These are phyloP conservation scores for Aspergillus vadensis DNA, from an alignment of 2,329 filamentous ascomycete genomes.

Conservation along the genomic window DNA sequence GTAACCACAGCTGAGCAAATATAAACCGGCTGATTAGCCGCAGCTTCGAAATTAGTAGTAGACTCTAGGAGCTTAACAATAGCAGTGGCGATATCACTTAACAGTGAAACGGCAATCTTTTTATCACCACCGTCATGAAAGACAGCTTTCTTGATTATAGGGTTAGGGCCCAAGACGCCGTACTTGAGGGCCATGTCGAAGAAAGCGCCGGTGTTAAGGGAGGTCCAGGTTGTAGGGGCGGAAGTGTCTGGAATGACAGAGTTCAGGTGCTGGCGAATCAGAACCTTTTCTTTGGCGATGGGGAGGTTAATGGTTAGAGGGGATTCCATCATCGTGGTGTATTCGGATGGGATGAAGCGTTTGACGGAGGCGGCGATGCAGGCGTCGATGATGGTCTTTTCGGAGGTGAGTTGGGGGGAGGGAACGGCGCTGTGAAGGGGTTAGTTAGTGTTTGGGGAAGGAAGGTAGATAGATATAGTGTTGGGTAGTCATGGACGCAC, in stretches of 20 bases:
- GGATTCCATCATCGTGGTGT: constrained; percentile 23
- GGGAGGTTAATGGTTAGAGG: not conserved
- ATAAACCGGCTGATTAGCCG: not conserved
- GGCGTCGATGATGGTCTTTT: constrained; percentile 30
- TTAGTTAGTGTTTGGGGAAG: too few relatives aligned
- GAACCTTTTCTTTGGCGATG: constrained; percentile 22
- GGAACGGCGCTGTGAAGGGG: not conserved
- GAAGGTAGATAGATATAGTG: too few relatives aligned
- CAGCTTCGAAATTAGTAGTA: not conserved
- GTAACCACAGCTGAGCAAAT: not conserved
- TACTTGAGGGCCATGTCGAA: constrained; percentile 8
- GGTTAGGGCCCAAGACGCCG: not conserved
- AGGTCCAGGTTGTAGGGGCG: constrained; percentile 7
- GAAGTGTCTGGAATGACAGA: not conserved
- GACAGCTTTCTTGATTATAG: not conserved
- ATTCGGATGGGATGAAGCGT: constrained; percentile 50
- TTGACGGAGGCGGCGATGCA: constrained; percentile 45
- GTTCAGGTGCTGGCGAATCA: constrained; percentile 11
- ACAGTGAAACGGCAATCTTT: not conserved
- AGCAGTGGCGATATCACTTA: not conserved
- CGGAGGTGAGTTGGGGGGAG: not conserved
- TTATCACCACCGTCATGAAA: not conserved
- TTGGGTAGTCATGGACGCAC: too few relatives aligned
- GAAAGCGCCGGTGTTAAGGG: constrained; percentile 13
- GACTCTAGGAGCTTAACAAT: not conserved